Evolutionary conservation across 2,329 filamentous ascomycete genomes (phyloP), one percentile per base, ranked within the genome.

Genomic region (Periconia digitata): DNA sequence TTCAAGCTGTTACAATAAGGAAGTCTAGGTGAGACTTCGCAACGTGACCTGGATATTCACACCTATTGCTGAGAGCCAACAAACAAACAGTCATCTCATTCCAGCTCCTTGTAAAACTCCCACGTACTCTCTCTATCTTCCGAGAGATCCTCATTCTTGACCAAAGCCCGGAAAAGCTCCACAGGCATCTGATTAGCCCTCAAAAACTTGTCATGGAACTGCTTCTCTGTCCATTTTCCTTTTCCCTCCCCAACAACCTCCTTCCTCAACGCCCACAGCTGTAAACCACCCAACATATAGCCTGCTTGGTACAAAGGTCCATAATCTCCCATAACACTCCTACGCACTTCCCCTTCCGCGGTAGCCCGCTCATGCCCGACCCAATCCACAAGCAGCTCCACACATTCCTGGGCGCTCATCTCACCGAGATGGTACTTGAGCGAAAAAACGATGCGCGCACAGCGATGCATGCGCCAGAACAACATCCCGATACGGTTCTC

Each of bases 391-490:
- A 85, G 72, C 45, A 83, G 59, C 50, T 85, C 79, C 15, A 85
- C 75, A 44, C 80, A 84, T 55, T 83, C 76, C 49, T 74, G 71
- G 1, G 81, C 74, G 8, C 68, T 74, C 73, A 83, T 76, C 51
- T 76, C 61, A 1, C 79, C 80, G 1, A 85, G 73, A 57, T 85
- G 82, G 49, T 83, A 85, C 34, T 76, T 76, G 1, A 85, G 62
- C 0, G 79, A 82, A 64, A 85, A 84, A 12, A 80, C 67, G 54
- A 84, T 84, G 32, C 82, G 76, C 6, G 78, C 77, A 55, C 81
- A 84, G 22, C 82, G 78, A 60, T 85, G 82, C 77, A 85, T 83
- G 13, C 80, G 74, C 82, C 82, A 85, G 61, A 84, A 85, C 7
- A 85, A 65, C 53, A 82, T 80, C 0, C 82, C 82, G 18, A 85